Conservation (phyloP, 202 grass and related monocot genomes). For the Bolboschoenoplectus hybrid region DNA sequence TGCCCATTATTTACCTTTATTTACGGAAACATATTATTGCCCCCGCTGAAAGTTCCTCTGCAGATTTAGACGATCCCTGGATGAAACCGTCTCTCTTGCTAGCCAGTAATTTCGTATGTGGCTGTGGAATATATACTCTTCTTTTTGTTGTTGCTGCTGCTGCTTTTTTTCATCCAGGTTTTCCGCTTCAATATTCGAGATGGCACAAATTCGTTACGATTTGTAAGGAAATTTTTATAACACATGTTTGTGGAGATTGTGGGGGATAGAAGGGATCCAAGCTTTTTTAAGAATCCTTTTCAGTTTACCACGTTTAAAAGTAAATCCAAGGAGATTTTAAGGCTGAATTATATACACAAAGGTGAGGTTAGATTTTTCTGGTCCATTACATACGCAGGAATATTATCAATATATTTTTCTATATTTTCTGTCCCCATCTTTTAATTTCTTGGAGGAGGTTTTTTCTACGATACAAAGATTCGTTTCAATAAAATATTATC, state of each 20-base stretch:
- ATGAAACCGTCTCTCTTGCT: conserved; percentile 39
- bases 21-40: neutral
- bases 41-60: neutral
- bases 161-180: neutral
- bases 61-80: conserved; percentile 16
- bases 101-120: conserved; percentile 37
- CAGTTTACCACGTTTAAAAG: neutral
- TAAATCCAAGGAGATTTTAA: neutral
- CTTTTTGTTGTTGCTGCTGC: neutral
- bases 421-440: neutral
- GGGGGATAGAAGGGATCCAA: neutral
- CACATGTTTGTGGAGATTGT: conserved; percentile 7
- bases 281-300: neutral
- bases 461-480: too few species aligned
- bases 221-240: neutral
- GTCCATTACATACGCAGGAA: too few species aligned
- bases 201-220: neutral
- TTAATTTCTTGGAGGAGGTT: too few species aligned
- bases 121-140: neutral
- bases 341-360: neutral
- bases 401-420: too few species aligned
- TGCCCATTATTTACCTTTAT: conserved; percentile 22
- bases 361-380: neutral
- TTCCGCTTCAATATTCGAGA: neutral
- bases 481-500: too few species aligned